Evolutionary conservation across 345 rosid species (phyloP).

Genomic region (Zanthoxylum bungeanum): DNA sequence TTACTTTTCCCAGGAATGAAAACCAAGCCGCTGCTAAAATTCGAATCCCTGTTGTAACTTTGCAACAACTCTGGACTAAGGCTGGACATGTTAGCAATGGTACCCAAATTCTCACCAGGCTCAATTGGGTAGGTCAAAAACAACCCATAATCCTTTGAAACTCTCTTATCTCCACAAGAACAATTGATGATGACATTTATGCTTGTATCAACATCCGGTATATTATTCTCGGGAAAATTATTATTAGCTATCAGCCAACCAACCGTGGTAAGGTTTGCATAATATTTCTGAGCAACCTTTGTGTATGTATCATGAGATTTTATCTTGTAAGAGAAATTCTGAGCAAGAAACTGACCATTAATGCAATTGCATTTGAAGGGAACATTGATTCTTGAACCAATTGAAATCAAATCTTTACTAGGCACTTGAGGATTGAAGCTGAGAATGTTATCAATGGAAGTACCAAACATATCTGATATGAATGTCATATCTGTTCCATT

Average conservation of each 20-base stretch:
- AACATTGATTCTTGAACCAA: background rate
- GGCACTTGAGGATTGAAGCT: conserved; percentile 16
- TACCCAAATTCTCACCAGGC: conserved; percentile 26
- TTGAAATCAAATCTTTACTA: background rate
- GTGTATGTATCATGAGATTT: background rate
- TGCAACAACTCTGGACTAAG: conserved; percentile 16
- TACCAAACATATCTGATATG: conserved; percentile 30
- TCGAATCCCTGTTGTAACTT: background rate
- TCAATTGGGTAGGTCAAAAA: conserved; percentile 42
- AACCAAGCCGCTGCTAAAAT: conserved; percentile 15
- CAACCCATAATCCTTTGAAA: conserved; percentile 39
- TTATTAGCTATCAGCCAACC: conserved; percentile 22
- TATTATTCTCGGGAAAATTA: background rate
- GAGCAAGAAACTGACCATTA: background rate
- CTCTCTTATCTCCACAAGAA: conserved; percentile 38
- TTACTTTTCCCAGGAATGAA: conserved; percentile 6
- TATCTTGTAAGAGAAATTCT: background rate
- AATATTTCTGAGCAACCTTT: background rate
- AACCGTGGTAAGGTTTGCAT: conserved; percentile 34
- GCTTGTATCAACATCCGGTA: conserved; percentile 1
- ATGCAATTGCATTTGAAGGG: conserved; percentile 3
- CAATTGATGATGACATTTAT: conserved; percentile 48
- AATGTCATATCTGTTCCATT: conserved; percentile 38
- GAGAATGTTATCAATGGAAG: conserved; percentile 27
- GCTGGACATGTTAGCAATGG: conserved; percentile 24